Evolutionary conservation across 78 protist genomes (phyloP).

Genomic region (Tieghemostelium lacteum): DNA sequence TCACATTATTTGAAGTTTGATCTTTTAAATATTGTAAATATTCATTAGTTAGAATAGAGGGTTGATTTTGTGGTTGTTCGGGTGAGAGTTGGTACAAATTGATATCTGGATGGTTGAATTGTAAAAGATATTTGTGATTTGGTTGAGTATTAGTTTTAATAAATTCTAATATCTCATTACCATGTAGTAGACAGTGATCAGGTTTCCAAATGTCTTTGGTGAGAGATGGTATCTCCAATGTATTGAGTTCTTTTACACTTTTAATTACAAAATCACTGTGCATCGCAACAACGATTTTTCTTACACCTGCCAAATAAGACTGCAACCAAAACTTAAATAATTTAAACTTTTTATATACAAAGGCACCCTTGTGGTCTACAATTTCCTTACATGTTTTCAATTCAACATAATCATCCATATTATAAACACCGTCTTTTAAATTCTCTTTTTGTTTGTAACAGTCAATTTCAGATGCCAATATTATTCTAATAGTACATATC

Average conservation of each 20-base stretch:
- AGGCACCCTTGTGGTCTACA: neutral
- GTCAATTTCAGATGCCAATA: constrained; percentile 46
- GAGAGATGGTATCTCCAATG: neutral
- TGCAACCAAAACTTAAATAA: constrained; percentile 34
- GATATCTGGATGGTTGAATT: constrained; percentile 17
- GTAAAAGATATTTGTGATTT: neutral
- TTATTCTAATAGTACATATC: neutral
- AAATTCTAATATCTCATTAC: constrained; percentile 1
- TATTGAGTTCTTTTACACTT: neutral
- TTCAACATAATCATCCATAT: neutral
- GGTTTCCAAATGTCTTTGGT: neutral
- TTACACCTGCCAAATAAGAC: constrained; percentile 29
- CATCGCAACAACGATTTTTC: neutral
- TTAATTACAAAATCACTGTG: neutral
- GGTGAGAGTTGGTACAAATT: neutral
- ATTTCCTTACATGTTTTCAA: constrained; percentile 7
- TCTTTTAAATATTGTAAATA: too few species aligned
- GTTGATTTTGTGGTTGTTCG: too few species aligned
- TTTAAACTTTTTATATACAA: constrained; percentile 13
- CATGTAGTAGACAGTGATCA: neutral
- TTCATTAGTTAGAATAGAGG: neutral
- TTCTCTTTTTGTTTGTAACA: neutral
- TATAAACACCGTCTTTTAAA: neutral
- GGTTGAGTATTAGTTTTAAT: neutral
- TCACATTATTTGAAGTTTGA: neutral